Percentiles rank a stretch among this genome's conserved stretches.
phyloP scores from a whole-genome alignment of 2,329 filamentous ascomycete species.

The Thielaviopsis ethacetica region DNA sequence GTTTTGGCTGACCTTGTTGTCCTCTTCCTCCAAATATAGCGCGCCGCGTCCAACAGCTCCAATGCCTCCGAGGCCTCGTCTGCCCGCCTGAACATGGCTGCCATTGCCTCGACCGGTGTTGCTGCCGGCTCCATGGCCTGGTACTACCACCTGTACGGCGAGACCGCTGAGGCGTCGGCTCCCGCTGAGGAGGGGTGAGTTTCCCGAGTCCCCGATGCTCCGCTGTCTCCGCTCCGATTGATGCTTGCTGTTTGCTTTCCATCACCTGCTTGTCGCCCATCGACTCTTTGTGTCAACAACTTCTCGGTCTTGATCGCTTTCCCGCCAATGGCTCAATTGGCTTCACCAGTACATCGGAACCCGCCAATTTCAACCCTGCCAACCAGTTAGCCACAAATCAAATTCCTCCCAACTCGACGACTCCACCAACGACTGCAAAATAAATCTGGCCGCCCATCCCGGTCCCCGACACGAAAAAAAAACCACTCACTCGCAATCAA shows the following conservation, averaged over 20 bases:
- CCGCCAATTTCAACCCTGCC: not conserved
- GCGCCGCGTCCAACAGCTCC: conserved; percentile 57
- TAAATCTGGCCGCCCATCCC: not conserved
- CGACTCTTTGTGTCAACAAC: not conserved
- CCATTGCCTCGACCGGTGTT: conserved; percentile 69
- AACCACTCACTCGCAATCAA: not conserved
- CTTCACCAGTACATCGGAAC: not conserved
- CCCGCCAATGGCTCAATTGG: not conserved
- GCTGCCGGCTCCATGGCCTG: conserved; percentile 82
- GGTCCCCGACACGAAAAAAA: not conserved
- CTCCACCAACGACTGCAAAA: not conserved
- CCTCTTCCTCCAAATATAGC: conserved; percentile 23
- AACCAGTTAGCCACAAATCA: not conserved
- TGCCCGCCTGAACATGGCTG: conserved; percentile 72
- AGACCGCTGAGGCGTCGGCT: conserved; percentile 74
- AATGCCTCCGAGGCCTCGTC: conserved; percentile 53
- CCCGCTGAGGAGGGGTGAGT: conserved; percentile 97
- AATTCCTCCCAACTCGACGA: not conserved
- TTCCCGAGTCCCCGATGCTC: not conserved
- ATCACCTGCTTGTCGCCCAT: not conserved
- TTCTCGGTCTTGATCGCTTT: not conserved
- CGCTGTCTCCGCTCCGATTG: not conserved
- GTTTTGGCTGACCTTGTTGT: conserved; percentile 7
- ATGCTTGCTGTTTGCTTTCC: not conserved
- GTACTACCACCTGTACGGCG: conserved; percentile 95